Conservation (phyloP, 441 rosid genomes). For the Erodium texanum region DNA sequence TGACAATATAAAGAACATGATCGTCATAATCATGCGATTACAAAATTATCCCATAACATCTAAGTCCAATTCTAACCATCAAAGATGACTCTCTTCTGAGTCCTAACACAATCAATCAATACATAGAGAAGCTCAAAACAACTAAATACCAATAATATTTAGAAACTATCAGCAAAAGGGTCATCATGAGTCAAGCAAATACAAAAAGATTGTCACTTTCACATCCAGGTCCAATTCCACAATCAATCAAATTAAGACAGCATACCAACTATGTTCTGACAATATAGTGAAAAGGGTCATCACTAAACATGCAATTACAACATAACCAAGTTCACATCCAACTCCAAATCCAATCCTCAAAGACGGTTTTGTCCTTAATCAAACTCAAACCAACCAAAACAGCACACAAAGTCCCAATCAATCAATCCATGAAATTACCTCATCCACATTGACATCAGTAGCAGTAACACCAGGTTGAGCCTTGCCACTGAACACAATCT, state of each 20-base stretch:
- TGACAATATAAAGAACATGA: too few relatives aligned
- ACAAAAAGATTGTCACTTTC: neutral
- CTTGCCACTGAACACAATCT: slow-evolving; percentile 83
- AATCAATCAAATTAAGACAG: too few relatives aligned
- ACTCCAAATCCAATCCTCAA: too few relatives aligned
- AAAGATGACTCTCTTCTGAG: too few relatives aligned
- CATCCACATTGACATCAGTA: slow-evolving; percentile 72
- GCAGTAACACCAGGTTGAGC: slow-evolving; percentile 93
- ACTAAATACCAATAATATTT: too few relatives aligned
- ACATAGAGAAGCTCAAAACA: too few relatives aligned
- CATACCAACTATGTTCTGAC: too few relatives aligned
- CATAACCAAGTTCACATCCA: neutral
- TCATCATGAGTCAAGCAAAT: neutral
- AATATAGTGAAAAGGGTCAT: neutral
- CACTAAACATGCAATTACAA: neutral
- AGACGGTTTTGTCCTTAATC: too few relatives aligned
- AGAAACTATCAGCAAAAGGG: neutral
- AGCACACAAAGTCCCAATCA: neutral
- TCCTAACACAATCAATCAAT: too few relatives aligned
- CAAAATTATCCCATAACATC: too few relatives aligned
- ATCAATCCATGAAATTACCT: slow-evolving; percentile 30
- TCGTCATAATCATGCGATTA: too few relatives aligned
- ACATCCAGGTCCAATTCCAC: neutral
- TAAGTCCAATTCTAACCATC: too few relatives aligned
- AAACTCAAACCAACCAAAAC: neutral